Base-by-base conservation (phyloP, 2,329 filamentous ascomycete genomes). In the Colletotrichum cuscutae region DNA sequence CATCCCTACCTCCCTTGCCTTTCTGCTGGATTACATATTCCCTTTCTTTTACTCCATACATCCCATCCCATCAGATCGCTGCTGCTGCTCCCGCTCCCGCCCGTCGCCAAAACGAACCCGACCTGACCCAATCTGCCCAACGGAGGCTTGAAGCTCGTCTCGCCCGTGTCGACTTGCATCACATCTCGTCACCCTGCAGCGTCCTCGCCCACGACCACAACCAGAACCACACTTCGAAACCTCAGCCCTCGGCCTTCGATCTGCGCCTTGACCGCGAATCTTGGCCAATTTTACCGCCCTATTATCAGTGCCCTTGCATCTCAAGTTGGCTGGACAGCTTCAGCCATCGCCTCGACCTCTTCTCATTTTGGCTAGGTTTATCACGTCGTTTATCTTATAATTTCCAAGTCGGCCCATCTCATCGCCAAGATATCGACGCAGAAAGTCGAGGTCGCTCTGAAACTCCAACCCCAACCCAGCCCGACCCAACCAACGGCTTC, bases 61-160 rank as follows among this genome's bases (percentile, higher is more conserved):
- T 72, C 70, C 59, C 65, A 70, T 64, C 66, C 71, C 71, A 61
- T 42, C 60, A 71, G 66, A 73, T 73, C 70, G 71, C 71, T 73
- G 71, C 71, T 73, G 71, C 61, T 73, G 66, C 71, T 73, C 66
- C 71, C 71, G 71, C 71, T 73, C 71, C 71, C 71, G 71, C 71
- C 71, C 71, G 66, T 54, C 71, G 71, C 56, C 66, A 60, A 72
- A 70, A 70, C 71, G 22, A 70, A 65, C 70, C 71, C 71, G 66
- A 72, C 70, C 66, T 66, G 71, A 72, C 60, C 66, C 42, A 70
- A 63, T 49, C 65, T 52, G 58, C 52, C 65, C 58, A 63, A 49
- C 49, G 5, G 56, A 24, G 32, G 24, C 68, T 42, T 30, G 37
- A 60, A 63, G 9, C 60, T 63, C 60, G 46, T 63, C 54, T 60